These are phyloP conservation scores for Excoecaria cochinchinensis DNA, from an alignment of 345 rosid species.

Conservation along the genomic window DNA sequence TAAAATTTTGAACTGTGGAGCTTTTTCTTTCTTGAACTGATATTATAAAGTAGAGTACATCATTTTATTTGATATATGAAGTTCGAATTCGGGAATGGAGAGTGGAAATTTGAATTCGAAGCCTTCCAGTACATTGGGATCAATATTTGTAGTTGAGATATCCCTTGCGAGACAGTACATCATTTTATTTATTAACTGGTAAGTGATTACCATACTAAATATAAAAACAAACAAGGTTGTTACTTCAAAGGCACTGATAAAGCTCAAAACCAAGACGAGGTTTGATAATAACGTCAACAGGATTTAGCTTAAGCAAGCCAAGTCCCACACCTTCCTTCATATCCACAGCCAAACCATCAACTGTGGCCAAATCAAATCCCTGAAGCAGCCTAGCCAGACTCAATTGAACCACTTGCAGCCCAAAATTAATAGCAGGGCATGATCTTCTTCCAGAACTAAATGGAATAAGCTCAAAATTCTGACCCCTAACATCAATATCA, in stretches of 20 bases:
- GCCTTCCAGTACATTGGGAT: too few species aligned
- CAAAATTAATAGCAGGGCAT: conserved; percentile 29
- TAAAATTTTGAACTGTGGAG: too few species aligned
- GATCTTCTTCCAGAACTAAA: conserved; percentile 33
- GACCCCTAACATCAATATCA: conserved; percentile 24
- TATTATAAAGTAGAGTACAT: too few species aligned
- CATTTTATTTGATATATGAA: too few species aligned
- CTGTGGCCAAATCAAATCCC: conserved; percentile 22
- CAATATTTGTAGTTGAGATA: too few species aligned
- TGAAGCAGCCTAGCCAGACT: conserved; percentile 27
- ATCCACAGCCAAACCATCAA: conserved; percentile 19
- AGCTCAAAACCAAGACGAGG: conserved; percentile 25
- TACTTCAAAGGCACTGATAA: conserved; percentile 10
- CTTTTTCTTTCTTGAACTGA: too few species aligned
- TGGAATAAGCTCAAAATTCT: conserved; percentile 29
- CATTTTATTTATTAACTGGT: too few species aligned
- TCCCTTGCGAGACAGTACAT: too few species aligned
- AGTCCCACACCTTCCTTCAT: conserved; percentile 26
- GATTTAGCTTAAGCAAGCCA: conserved; percentile 20
- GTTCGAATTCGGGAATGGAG: too few species aligned
- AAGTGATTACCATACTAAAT: too few species aligned
- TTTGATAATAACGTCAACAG: conserved; percentile 16
- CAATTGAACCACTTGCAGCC: conserved; percentile 19
- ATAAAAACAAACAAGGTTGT: too few species aligned
- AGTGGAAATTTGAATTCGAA: too few species aligned